Percentiles rank a stretch among this genome's conserved stretches.
These are phyloP conservation scores for Aspergillus intermedius DNA, from an alignment of 2,329 filamentous ascomycete genomes.

Conservation along the genomic window DNA sequence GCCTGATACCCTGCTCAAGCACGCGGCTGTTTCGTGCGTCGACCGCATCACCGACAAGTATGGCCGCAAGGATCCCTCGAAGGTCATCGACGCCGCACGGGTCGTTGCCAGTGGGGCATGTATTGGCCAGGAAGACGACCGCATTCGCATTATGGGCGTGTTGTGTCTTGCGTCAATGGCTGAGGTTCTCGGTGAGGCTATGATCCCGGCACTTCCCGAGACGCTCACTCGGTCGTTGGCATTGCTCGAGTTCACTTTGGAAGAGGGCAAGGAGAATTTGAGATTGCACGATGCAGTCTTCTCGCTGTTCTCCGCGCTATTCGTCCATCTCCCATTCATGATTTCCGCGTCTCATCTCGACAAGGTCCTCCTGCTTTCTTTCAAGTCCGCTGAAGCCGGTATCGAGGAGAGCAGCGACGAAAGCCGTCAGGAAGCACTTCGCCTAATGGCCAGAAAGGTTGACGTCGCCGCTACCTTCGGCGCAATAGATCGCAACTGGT, in stretches of 20 bases:
- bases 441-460: constrained; percentile 68
- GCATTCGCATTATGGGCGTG: constrained; percentile 74
- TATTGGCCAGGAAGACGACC: constrained; percentile 65
- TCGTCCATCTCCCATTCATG: constrained; percentile 85
- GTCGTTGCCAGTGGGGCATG: constrained; percentile 71
- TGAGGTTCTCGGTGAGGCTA: constrained; percentile 77
- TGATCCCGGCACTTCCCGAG: constrained; percentile 73
- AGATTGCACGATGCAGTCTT: constrained; percentile 77
- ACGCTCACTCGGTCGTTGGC: constrained; percentile 66
- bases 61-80: constrained; percentile 79
- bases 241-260: constrained; percentile 62
- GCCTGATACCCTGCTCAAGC: constrained; percentile 67
- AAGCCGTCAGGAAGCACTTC: constrained; percentile 62
- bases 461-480: constrained; percentile 69
- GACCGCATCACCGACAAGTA: constrained; percentile 93
- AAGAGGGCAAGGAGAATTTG: constrained; percentile 46
- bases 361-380: constrained; percentile 64
- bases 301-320: constrained; percentile 68
- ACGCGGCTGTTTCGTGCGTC: constrained; percentile 80
- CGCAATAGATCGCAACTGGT: constrained; percentile 68
- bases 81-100: constrained; percentile 66
- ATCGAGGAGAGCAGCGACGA: constrained; percentile 58
- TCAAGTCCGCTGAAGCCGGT: constrained; percentile 59
- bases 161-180: constrained; percentile 83
- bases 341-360: constrained; percentile 69